Percentiles rank a stretch among this genome's conserved stretches.
Conservation (phyloP, 139 green algal genomes). For the Protoeuglena noctilucae region DNA sequence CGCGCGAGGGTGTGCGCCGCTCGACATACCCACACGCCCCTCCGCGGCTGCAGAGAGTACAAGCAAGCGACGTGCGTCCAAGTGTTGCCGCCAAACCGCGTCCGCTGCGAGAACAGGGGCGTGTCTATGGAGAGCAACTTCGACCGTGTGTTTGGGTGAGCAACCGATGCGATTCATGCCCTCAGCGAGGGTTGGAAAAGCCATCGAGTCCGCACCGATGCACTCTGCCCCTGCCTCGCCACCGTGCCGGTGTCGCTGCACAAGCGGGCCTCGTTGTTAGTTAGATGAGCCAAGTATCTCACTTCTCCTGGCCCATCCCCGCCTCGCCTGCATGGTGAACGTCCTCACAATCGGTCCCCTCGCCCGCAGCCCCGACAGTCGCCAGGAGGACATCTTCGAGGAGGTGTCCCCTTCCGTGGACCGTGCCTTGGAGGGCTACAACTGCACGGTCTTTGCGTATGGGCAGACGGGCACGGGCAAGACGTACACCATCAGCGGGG, state of each 20-base stretch:
- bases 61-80: too few relatives aligned
- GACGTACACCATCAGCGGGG: constrained; percentile 40
- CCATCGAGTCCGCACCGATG: constrained; percentile 7
- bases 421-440: constrained; percentile 24
- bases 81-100: too few relatives aligned
- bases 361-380: neutral
- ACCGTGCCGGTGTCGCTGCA: too few relatives aligned
- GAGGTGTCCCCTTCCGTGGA: constrained; percentile 6
- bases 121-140: constrained; percentile 23
- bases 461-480: constrained; percentile 45
- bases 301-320: too few relatives aligned
- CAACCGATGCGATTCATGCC: too few relatives aligned
- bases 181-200: constrained; percentile 23
- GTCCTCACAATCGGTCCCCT: too few relatives aligned
- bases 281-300: too few relatives aligned
- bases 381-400: constrained; percentile 6
- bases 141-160: constrained; percentile 21
- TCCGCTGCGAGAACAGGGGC: neutral
- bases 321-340: too few relatives aligned
- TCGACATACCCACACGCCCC: too few relatives aligned
- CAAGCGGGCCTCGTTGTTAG: too few relatives aligned
- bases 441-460: constrained; percentile 30
- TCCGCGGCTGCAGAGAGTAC: too few relatives aligned
- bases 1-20: too few relatives aligned
- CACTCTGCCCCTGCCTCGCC: neutral